Percentiles rank a stretch among this genome's conserved stretches.
Conservation (phyloP, 2,329 filamentous ascomycete genomes). For the Xylariales sp. region DNA sequence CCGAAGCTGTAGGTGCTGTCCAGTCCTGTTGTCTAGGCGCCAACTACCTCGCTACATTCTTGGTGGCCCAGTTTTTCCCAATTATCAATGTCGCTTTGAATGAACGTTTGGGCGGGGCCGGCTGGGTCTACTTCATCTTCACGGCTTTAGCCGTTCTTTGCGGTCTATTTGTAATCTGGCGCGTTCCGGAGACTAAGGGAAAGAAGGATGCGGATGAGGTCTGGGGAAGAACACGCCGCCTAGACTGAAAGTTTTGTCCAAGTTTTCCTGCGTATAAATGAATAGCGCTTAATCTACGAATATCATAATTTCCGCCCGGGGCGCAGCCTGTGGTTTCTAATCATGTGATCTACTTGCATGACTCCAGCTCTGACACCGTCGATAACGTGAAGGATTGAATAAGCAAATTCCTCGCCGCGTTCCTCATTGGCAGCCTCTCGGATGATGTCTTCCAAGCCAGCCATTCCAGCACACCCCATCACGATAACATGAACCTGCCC, state of each 20-base stretch:
- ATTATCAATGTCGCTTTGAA: constrained; percentile 82
- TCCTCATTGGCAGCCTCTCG: constrained; percentile 73
- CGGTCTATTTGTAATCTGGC: constrained; percentile 76
- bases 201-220: constrained; percentile 88
- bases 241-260: constrained; percentile 55
- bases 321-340: constrained; percentile 57
- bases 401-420: constrained; percentile 69
- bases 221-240: constrained; percentile 76
- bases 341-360: constrained; percentile 67
- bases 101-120: constrained; percentile 70
- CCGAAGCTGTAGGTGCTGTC: constrained; percentile 89
- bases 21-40: constrained; percentile 89
- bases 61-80: constrained; percentile 96
- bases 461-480: constrained; percentile 93
- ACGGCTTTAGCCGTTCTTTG: constrained; percentile 76
- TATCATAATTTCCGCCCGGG: constrained; percentile 41
- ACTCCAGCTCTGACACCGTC: constrained; percentile 83
- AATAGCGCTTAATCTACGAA: constrained; percentile 4
- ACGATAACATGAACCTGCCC: constrained; percentile 73
- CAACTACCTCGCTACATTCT: constrained; percentile 90
- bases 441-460: constrained; percentile 82
- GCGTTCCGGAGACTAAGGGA: constrained; percentile 88
- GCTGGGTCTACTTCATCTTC: constrained; percentile 94
- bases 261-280: neutral
- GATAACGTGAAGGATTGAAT: constrained; percentile 71